phyloP scores from a whole-genome alignment of 2,329 filamentous ascomycete genomes.

The Colletotrichum lindemuthianum region DNA sequence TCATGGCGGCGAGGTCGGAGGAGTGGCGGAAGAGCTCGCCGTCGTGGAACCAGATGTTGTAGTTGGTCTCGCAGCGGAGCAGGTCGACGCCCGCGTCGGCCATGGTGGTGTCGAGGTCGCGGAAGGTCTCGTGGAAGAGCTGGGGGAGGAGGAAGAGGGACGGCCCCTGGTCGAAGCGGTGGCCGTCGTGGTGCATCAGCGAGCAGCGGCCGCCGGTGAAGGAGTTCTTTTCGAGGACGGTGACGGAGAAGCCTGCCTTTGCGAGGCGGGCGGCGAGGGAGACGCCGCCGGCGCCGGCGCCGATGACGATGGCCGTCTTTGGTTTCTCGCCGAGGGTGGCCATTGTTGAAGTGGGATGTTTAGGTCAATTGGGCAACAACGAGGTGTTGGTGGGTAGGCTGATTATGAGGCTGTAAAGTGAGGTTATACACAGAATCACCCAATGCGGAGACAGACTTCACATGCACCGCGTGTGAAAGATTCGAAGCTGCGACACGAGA shows the following conservation, averaged over 20 bases:
- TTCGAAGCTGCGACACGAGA: no score
- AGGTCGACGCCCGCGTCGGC: constrained; percentile 73
- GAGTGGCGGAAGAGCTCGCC: constrained; percentile 71
- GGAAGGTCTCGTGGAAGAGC: constrained; percentile 75
- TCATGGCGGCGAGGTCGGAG: constrained; percentile 77
- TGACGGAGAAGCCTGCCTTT: constrained; percentile 76
- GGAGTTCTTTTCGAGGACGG: constrained; percentile 80
- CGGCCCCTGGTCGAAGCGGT: constrained; percentile 81
- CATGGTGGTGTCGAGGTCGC: constrained; percentile 74
- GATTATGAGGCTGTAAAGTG: neutral
- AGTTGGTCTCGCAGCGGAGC: constrained; percentile 79
- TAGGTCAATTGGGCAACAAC: neutral
- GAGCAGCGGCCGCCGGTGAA: constrained; percentile 79
- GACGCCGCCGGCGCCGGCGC: constrained; percentile 75
- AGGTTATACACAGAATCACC: neutral
- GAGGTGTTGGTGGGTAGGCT: no score
- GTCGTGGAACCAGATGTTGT: constrained; percentile 79
- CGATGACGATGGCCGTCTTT: constrained; percentile 44
- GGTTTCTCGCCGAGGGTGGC: constrained; percentile 41
- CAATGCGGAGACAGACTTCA: neutral
- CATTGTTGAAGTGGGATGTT: neutral
- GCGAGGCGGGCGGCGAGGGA: constrained; percentile 77
- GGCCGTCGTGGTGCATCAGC: constrained; percentile 68
- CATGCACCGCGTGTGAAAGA: neutral
- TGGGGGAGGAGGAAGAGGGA: constrained; percentile 77